phyloP scores from a whole-genome alignment of 2,329 filamentous ascomycete genomes.

The Calonectria multiphialidica region DNA sequence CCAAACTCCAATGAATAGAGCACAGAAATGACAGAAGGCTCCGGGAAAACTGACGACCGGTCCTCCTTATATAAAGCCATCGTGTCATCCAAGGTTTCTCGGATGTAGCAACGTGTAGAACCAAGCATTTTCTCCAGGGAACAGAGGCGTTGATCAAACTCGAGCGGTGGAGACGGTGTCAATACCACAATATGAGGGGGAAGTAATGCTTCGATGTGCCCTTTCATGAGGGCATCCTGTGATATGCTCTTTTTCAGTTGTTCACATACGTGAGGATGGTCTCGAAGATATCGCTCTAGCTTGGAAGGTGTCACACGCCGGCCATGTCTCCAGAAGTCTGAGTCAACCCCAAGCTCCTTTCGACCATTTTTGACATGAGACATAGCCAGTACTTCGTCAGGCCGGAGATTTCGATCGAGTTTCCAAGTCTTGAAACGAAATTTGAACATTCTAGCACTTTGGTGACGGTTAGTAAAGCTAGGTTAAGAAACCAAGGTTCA shows the following conservation, averaged over 20 bases:
- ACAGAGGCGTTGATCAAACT: background rate
- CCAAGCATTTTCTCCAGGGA: background rate
- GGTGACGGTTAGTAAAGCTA: background rate
- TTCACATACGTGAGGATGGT: background rate
- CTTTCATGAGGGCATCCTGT: background rate
- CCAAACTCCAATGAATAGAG: background rate
- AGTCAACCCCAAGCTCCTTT: background rate
- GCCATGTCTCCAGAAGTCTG: constrained; percentile 13
- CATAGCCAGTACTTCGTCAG: constrained; percentile 9
- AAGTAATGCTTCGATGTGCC: background rate
- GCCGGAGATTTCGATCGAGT: constrained; percentile 9
- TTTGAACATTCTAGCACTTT: constrained; percentile 18
- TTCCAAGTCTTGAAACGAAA: constrained; percentile 19
- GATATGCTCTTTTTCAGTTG: background rate
- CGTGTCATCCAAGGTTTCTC: background rate
- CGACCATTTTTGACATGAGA: constrained; percentile 4
- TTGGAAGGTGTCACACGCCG: background rate
- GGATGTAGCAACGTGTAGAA: background rate
- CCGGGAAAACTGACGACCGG: background rate
- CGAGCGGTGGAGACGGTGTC: background rate
- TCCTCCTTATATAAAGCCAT: background rate
- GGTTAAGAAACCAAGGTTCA: too few species aligned
- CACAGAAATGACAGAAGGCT: fast-evolving
- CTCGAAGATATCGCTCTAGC: constrained; percentile 9
- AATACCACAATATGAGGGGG: background rate